Percentiles rank a stretch among this genome's conserved stretches.
Conservation (phyloP, 2,329 filamentous ascomycete genomes). For the Aspergillus sp. region DNA sequence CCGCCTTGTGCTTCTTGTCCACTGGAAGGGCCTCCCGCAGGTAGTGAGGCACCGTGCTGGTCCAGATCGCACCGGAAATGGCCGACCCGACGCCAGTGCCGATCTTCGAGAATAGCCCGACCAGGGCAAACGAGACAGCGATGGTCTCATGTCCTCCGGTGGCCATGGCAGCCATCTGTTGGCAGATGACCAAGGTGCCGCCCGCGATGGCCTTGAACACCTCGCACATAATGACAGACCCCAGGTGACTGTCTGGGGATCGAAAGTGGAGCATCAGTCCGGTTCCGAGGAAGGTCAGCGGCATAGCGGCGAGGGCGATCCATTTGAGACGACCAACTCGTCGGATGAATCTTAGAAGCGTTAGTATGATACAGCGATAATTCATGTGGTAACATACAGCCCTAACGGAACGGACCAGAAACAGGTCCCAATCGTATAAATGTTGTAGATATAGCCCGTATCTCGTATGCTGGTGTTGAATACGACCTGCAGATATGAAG, state of each 20-base stretch:
- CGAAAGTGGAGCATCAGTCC: conserved; percentile 56
- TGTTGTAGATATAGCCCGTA: conserved; percentile 25
- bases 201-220: conserved; percentile 55
- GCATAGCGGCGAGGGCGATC: conserved; percentile 38
- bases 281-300: conserved; percentile 49
- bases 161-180: conserved; percentile 55
- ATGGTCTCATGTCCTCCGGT: conserved; percentile 53
- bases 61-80: conserved; percentile 34
- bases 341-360: conserved; percentile 43
- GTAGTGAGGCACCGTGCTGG: neutral
- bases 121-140: conserved; percentile 51
- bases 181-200: conserved; percentile 51
- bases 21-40: neutral
- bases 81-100: conserved; percentile 34
- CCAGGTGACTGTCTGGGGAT: conserved; percentile 43
- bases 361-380: neutral
- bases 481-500: conserved; percentile 27
- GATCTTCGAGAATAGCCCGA: conserved; percentile 30
- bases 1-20: conserved; percentile 6
- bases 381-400: conserved; percentile 52
- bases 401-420: conserved; percentile 58
- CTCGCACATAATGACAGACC: conserved; percentile 55
- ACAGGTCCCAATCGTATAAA: conserved; percentile 25
- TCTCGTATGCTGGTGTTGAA: conserved; percentile 19
- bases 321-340: conserved; percentile 52